A percentile compares a stretch with the other conserved stretches of the same genome.
These are phyloP conservation scores for Miscanthus lutarioriparius DNA, from an alignment of 176 grass and related monocot species.

Conservation along the genomic window DNA sequence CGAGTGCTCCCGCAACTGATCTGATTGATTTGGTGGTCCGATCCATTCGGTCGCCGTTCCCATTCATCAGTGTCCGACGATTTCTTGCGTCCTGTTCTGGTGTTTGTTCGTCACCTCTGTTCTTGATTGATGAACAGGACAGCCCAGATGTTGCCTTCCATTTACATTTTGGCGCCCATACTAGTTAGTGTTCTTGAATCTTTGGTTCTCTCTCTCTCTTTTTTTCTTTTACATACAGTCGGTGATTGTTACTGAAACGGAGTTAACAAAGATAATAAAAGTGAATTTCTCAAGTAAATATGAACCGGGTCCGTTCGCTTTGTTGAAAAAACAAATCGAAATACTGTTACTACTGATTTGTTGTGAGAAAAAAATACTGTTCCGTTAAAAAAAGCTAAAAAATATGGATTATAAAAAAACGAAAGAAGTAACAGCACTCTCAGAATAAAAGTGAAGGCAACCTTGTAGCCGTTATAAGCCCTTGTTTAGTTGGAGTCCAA, in stretches of 20 bases:
- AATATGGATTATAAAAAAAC: no score
- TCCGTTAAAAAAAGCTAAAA: no score
- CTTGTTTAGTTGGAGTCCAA: no score
- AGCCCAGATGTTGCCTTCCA: not conserved
- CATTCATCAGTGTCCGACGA: no score
- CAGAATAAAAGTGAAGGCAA: no score
- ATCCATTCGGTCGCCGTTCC: no score
- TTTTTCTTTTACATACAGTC: not conserved
- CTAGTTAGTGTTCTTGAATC: not conserved
- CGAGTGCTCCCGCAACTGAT: slow-evolving; percentile 37
- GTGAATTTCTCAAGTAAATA: slow-evolving; percentile 16
- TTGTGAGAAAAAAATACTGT: no score
- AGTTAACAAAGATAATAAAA: not conserved
- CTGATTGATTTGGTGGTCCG: not conserved
- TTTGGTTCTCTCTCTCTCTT: not conserved
- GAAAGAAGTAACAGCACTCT: no score
- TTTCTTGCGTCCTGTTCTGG: not conserved
- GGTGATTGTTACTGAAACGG: not conserved
- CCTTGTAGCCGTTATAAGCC: no score
- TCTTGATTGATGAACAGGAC: not conserved
- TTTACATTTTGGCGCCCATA: slow-evolving; percentile 17
- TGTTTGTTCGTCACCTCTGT: not conserved
- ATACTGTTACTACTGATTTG: no score
- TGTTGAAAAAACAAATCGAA: no score
- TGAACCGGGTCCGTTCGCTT: no score